These are phyloP conservation scores for Fusarium sp. DNA, from an alignment of 2,329 filamentous ascomycete species.

Conservation along the genomic window DNA sequence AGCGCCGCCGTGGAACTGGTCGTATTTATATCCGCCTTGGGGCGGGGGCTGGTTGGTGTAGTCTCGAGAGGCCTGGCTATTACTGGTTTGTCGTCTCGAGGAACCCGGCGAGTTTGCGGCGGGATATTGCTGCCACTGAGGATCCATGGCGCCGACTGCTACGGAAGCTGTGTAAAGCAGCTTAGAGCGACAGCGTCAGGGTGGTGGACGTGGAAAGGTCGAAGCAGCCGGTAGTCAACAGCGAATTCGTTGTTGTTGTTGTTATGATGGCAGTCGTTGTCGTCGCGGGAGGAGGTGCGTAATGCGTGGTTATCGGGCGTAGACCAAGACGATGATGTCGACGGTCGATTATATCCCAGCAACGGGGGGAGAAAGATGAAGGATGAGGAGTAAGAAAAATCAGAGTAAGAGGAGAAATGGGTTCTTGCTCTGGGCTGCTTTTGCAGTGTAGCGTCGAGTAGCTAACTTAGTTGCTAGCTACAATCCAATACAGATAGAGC, in stretches of 20 bases:
- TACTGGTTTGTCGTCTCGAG: conserved; percentile 73
- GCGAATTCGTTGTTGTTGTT: conserved; percentile 34
- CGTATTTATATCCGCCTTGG: conserved; percentile 74
- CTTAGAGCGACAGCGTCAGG: conserved; percentile 41
- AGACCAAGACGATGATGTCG: conserved; percentile 39
- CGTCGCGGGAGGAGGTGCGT: conserved; percentile 31
- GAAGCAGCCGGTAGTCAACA: conserved; percentile 30
- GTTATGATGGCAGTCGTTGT: conserved; percentile 11
- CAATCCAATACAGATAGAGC: conserved; percentile 25
- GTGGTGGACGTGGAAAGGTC: conserved; percentile 19
- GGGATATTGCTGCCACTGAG: conserved; percentile 75
- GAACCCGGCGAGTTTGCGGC: conserved; percentile 68
- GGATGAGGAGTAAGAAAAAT: conserved; percentile 35
- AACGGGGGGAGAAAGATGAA: conserved; percentile 14
- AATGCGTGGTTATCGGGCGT: conserved; percentile 41
- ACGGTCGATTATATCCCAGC: conserved; percentile 35
- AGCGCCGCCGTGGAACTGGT: conserved; percentile 69
- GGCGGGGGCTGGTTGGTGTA: conserved; percentile 57
- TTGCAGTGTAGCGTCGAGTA: conserved; percentile 28
- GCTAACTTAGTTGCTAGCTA: conserved; percentile 36
- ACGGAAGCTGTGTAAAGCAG: conserved; percentile 37
- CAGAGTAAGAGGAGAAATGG: conserved; percentile 34
- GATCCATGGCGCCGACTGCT: conserved; percentile 59
- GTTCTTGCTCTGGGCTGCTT: background rate
- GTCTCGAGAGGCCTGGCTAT: conserved; percentile 60